Base-by-base conservation (phyloP, 805 yeast genomes). In the Yamadazyma sp. region DNA sequence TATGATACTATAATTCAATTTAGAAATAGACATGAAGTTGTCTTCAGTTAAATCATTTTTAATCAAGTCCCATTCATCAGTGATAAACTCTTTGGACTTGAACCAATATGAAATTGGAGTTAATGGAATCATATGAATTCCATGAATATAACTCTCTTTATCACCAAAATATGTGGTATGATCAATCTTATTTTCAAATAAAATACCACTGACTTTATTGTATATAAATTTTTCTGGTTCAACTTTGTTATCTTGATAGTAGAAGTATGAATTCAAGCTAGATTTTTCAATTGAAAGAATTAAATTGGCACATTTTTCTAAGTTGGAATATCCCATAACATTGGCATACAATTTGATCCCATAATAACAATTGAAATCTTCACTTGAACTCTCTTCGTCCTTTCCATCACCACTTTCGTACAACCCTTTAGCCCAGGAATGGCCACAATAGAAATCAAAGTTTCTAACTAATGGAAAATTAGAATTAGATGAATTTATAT, bases 391-490 rank as follows among this genome's bases (percentile, higher is more conserved):
- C 55, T 82, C 88, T 56, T 82, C 78, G 55, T 82, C 82, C 43
- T 78, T 78, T 28, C 89, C 88, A 53, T 82, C 88, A 7, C 81
- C 83, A 44, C 78, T 65, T 21, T 72, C 69, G 48, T 74, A 79
- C 13, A 81, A 60, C 3, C 88, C 88, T 47, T 77, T 75, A 1
- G 88, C 88, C 80, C 83, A 81, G 0, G 87, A 80, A 50, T 82
- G 87, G 2, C 88, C 88, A 41, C 70, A 69, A 52, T 58, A 82
- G 85, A 85, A 82, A 50, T 80, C 86, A 56, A 81, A 82, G 31
- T 76, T 70, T 53, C 88, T 69, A 31, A 70, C 79, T 5, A 74
- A 80, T 8, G 87, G 87, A 64, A 81, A 82, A 48, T 62, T 71
- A 2, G 57, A 43, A 47, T 82, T 88, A 4, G 58, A 54, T 24